Percentiles rank a stretch among this genome's conserved stretches.
Conservation (phyloP, 306 rosid genomes). For the Hylodesmum podocarpum region DNA sequence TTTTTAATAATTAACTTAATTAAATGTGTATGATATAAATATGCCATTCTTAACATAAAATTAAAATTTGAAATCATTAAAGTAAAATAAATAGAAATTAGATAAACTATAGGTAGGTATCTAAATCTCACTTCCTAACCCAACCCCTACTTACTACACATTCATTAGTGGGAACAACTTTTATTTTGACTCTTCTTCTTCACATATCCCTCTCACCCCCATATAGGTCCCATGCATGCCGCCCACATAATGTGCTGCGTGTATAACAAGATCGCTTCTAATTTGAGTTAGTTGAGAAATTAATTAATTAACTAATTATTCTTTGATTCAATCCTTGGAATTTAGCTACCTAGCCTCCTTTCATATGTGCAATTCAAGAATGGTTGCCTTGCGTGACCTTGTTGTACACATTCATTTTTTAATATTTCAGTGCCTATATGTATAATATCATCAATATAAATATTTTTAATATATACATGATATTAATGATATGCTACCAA, state of each 20-base stretch:
- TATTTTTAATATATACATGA: not conserved
- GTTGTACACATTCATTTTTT: not conserved
- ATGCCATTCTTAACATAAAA: no score
- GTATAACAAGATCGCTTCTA: not conserved
- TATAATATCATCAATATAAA: no score
- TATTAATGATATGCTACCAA: not conserved
- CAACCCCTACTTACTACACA: slow-evolving; percentile 34
- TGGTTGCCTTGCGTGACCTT: not conserved
- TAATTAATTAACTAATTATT: not conserved
- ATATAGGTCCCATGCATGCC: slow-evolving; percentile 17
- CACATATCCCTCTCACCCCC: not conserved
- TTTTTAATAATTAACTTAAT: no score
- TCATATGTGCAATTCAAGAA: not conserved
- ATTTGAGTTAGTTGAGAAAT: slow-evolving; percentile 7
- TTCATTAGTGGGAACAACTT: slow-evolving; percentile 49
- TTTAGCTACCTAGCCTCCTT: not conserved
- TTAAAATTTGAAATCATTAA: no score
- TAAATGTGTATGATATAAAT: no score
- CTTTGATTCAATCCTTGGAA: not conserved
- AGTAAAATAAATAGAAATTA: no score
- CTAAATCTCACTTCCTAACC: slow-evolving; percentile 18
- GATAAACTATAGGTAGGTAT: not conserved
- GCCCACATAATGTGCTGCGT: not conserved
- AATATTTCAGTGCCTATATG: not conserved
- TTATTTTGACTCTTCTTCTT: not conserved